Base-by-base conservation (phyloP, 1,139 yeast species). In the Geotrichum macrosporum region DNA sequence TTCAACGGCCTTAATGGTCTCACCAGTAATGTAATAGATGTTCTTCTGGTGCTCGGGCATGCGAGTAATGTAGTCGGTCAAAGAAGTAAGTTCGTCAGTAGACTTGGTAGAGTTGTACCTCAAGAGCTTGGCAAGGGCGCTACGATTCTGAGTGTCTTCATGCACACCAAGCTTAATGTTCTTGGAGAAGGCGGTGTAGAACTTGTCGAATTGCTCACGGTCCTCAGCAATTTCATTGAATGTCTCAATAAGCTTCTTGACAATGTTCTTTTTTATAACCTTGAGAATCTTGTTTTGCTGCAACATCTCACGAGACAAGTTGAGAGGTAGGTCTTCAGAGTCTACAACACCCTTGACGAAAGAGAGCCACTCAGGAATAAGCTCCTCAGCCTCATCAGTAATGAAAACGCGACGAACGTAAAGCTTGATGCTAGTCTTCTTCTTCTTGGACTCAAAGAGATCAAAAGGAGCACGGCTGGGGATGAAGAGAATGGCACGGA, bases 11-110 rank as follows among this genome's bases (percentile, higher is more conserved):
- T 92, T 89, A 69, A 87, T 73, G 52, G 95, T 81, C 78, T 94
- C 98, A 82, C 98, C 99, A 69, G 98, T 92, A 72, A 92, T 92
- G 82, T 80, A 92, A 82, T 92, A 92, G 67, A 92, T 87, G 80
- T 94, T 92, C 94, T 94, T 89, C 79, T 92, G 99, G 78, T 87
- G 96, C 75, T 87, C 96, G 72, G 94, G 96, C 99, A 92, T 92
- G 77, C 98, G 87, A 61, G 97, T 92, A 58, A 94, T 95, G 76
- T 92, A 92, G 76, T 92, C 99, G 63, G 94, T 74, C 68, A 92
- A 80, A 43, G 98, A 89, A 61, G 97, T 92, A 72, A 77, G 71
- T 77, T 92, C 98, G 2, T 45, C 98, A 60, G 79, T 68, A 55
- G 96, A 84, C 78, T 89, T 92, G 69, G 98, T 89, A 50, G 97